Percentiles rank a stretch among this genome's conserved stretches.
Conservation (phyloP, 495 filamentous ascomycete genomes). For the Gamarada debralockiae region DNA sequence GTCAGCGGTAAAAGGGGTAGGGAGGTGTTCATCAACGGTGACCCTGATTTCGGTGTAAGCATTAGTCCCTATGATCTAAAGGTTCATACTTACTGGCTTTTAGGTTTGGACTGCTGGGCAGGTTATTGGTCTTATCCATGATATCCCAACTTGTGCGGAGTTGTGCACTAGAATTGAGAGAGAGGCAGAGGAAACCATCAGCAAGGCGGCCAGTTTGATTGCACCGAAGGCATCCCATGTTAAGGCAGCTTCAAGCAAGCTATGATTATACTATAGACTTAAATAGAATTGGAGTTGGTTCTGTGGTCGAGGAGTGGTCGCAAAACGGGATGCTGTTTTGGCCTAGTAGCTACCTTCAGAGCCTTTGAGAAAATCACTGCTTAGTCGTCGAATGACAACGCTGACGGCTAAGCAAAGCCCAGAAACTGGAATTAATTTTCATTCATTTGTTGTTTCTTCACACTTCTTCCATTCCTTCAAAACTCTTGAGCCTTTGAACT, state of each 20-base stretch:
- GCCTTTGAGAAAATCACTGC: no score
- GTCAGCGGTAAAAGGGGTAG: slow-evolving; percentile 90
- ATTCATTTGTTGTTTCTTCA: no score
- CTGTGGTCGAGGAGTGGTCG: no score
- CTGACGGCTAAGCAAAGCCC: no score
- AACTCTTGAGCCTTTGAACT: no score
- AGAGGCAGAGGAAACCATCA: slow-evolving; percentile 54
- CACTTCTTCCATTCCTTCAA: no score
- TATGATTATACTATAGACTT: slow-evolving; percentile 11
- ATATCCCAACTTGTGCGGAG: slow-evolving; percentile 57
- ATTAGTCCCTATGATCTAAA: not conserved
- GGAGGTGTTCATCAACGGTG: slow-evolving; percentile 89
- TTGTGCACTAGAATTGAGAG: slow-evolving; percentile 55
- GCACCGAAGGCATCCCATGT: slow-evolving; percentile 4
- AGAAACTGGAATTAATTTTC: no score
- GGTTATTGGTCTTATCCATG: slow-evolving; percentile 63
- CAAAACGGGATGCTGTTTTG: no score
- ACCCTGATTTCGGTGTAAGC: slow-evolving; percentile 85
- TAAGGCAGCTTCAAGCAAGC: slow-evolving; percentile 18
- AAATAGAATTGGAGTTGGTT: no score
- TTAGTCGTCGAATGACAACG: no score
- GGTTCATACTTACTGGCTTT: slow-evolving; percentile 9
- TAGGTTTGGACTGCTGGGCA: slow-evolving; percentile 62
- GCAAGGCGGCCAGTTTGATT: slow-evolving; percentile 22
- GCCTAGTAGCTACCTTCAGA: no score